Conservation (phyloP, 495 filamentous ascomycete species). For the Talaromyces nanjingensis region DNA sequence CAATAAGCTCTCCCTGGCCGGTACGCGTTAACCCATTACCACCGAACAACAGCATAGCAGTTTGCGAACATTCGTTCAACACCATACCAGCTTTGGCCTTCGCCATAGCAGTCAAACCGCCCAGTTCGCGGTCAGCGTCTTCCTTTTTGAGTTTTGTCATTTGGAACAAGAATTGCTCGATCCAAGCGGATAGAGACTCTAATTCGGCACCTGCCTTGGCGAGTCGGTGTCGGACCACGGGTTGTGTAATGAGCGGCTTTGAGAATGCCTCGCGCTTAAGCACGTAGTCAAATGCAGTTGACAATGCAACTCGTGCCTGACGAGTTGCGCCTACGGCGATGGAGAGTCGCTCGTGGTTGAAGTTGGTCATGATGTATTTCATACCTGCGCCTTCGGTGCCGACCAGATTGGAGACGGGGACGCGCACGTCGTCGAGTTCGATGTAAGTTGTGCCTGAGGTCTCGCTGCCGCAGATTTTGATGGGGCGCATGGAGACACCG, state of each 20-base stretch:
- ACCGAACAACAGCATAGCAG: conserved; percentile 62
- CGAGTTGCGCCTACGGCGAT: conserved; percentile 59
- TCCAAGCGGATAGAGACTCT: conserved; percentile 65
- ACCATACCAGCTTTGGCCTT: conserved; percentile 69
- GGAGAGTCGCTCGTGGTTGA: conserved; percentile 71
- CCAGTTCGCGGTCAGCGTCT: conserved; percentile 57
- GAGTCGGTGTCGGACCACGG: conserved; percentile 64
- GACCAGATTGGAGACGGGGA: conserved; percentile 62
- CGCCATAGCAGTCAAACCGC: conserved; percentile 60
- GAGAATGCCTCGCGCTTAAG: conserved; percentile 71
- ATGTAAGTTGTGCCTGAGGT: conserved; percentile 69
- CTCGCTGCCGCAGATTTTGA: conserved; percentile 53
- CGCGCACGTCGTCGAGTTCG: conserved; percentile 64
- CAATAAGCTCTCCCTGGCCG: conserved; percentile 64
- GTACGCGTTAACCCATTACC: conserved; percentile 64
- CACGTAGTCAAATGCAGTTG: conserved; percentile 59
- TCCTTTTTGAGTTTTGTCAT: conserved; percentile 56
- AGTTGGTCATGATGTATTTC: conserved; percentile 75
- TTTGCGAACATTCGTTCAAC: conserved; percentile 61
- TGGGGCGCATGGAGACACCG: conserved; percentile 58
- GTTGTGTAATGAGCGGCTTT: conserved; percentile 64
- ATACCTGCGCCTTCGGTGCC: conserved; percentile 67
- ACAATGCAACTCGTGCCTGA: conserved; percentile 55
- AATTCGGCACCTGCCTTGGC: conserved; percentile 63
- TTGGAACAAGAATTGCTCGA: conserved; percentile 69